A percentile compares a stretch with the other conserved stretches of the same genome.
Conservation (phyloP, 805 yeast species). For the Kluyveromyces aestuarii region DNA sequence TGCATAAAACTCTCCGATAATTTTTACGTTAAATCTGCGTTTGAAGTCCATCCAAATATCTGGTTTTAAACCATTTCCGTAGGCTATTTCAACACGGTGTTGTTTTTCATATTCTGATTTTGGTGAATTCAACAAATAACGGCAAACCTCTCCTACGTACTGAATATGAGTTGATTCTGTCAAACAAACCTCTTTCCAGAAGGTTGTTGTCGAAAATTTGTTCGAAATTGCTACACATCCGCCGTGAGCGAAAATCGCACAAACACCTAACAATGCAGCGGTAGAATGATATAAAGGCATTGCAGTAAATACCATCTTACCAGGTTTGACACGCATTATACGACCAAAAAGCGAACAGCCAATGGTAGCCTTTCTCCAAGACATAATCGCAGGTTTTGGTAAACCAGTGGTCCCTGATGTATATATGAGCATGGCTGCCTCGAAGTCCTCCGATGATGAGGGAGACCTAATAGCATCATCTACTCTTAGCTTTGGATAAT, state of each 20-base stretch:
- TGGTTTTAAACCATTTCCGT: slow-evolving; percentile 83
- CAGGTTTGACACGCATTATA: slow-evolving; percentile 48
- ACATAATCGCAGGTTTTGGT: slow-evolving; percentile 88
- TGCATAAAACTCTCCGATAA: slow-evolving; percentile 86
- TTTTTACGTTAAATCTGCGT: slow-evolving; percentile 60
- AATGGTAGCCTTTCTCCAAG: slow-evolving; percentile 76
- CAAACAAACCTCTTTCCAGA: slow-evolving; percentile 81
- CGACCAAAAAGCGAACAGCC: slow-evolving; percentile 65
- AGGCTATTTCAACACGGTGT: slow-evolving; percentile 61
- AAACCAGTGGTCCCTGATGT: slow-evolving; percentile 94
- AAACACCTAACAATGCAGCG: slow-evolving; percentile 77
- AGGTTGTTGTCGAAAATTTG: slow-evolving; percentile 73
- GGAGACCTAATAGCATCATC: slow-evolving; percentile 50
- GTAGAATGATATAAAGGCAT: slow-evolving; percentile 97
- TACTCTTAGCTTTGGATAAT: slow-evolving; percentile 45
- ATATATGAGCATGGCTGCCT: slow-evolving; percentile 65
- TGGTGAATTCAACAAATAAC: slow-evolving; percentile 66
- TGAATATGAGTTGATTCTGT: slow-evolving; percentile 72
- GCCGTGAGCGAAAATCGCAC: slow-evolving; percentile 59
- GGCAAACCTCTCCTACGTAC: slow-evolving; percentile 91
- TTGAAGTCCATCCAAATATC: slow-evolving; percentile 85
- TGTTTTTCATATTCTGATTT: slow-evolving; percentile 53
- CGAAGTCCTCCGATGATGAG: slow-evolving; percentile 40
- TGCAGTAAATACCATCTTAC: slow-evolving; percentile 66
- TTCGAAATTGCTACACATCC: slow-evolving; percentile 71